Evolutionary conservation across 1,139 yeast species (phyloP).

Genomic region (Zygosaccharomyces pseudobailii): DNA sequence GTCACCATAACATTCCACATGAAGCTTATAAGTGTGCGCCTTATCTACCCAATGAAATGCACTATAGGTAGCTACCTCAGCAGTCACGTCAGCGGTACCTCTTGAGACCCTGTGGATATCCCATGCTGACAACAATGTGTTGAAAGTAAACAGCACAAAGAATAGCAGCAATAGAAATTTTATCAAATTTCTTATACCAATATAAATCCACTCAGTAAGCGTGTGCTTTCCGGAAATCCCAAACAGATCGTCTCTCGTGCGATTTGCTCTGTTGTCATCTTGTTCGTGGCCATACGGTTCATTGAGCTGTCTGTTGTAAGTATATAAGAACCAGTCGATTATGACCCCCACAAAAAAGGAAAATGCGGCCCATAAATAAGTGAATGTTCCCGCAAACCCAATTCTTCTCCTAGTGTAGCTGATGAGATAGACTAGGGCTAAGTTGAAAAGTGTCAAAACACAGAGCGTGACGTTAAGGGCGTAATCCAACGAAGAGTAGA

Average conservation of each 20-base stretch:
- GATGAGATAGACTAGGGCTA: slow-evolving; percentile 17
- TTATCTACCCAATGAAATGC: slow-evolving; percentile 51
- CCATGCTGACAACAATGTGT: slow-evolving; percentile 52
- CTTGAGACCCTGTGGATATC: slow-evolving; percentile 49
- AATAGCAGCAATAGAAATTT: slow-evolving; percentile 42
- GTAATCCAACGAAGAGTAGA: slow-evolving; percentile 28
- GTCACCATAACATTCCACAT: slow-evolving; percentile 62
- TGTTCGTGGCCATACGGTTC: slow-evolving; percentile 47
- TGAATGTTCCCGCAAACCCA: slow-evolving; percentile 47
- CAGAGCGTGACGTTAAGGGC: slow-evolving; percentile 23
- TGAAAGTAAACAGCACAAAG: slow-evolving; percentile 48
- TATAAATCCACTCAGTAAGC: slow-evolving; percentile 49
- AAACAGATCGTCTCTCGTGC: slow-evolving; percentile 56
- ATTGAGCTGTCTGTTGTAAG: slow-evolving; percentile 40
- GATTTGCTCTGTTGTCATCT: slow-evolving; percentile 44
- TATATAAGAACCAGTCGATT: slow-evolving; percentile 24
- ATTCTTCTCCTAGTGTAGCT: slow-evolving; percentile 42
- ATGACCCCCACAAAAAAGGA: slow-evolving; percentile 31
- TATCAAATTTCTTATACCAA: slow-evolving; percentile 43
- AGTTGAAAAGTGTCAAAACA: slow-evolving; percentile 24
- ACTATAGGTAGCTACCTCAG: slow-evolving; percentile 21
- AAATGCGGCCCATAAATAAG: slow-evolving; percentile 56
- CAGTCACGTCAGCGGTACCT: slow-evolving; percentile 15
- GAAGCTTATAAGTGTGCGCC: slow-evolving; percentile 48
- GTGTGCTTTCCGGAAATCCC: slow-evolving; percentile 44